Base-by-base conservation (phyloP, 2,329 filamentous ascomycete genomes). In the Fusarium algeriense region DNA sequence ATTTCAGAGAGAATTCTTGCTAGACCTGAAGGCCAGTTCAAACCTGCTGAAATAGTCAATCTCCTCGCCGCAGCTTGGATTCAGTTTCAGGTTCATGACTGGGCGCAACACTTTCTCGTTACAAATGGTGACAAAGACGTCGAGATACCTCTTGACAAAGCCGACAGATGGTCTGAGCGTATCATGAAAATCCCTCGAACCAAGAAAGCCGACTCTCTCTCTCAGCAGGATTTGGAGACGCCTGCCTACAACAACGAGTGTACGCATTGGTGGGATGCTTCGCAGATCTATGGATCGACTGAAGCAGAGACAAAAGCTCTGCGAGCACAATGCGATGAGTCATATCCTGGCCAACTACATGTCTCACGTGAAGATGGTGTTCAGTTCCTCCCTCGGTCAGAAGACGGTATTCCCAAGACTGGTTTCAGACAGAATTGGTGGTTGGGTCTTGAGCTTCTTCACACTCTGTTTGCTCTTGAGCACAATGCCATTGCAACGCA, bases 41-140 rank as follows among this genome's bases (percentile, higher is more conserved):
- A 70, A 28, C 67, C 67, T 14, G 67, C 67, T 0, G 61, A 53
- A 9, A 70, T 67, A 1, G 61, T 70, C 3, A 70, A 70, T 19
- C 55, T 70, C 11, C 67, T 70, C 6, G 67, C 67, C 2, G 67
- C 67, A 19, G 67, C 67, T 1, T 69, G 67, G 67, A 69, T 69
- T 4, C 67, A 69, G 28, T 69, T 69, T 14, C 67, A 69, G 1
- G 67, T 69, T 1, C 67, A 70, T 9, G 67, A 70, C 19, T 69
- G 60, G 67, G 67, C 67, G 0, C 67, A 69, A 17, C 67, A 70
- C 13, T 44, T 13, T 6, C 34, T 70, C 0, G 28, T 61, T 3
- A 56, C 67, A 3, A 46, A 32, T 4, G 43, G 52, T 0, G 54
- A 67, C 15, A 53, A 50, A 7, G 49, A 70, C 7, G 30, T 70